Percentiles rank a stretch among this genome's conserved stretches.
Conservation (phyloP, 176 grass and related monocot species). For the Olyra latifolia region DNA sequence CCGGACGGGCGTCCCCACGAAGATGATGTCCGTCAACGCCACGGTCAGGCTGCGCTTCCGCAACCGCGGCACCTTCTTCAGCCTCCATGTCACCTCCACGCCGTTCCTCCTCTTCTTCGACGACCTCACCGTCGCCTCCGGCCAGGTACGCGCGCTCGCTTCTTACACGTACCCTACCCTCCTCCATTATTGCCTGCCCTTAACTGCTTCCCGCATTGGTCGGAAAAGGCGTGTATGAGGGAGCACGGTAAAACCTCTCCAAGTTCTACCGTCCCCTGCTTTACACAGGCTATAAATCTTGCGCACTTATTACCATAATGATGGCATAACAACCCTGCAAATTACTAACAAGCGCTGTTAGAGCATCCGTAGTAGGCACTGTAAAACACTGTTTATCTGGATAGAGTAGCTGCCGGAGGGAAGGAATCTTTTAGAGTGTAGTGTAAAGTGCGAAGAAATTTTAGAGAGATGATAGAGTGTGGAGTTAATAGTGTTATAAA, state of each 20-base stretch:
- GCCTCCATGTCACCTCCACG: conserved; percentile 87
- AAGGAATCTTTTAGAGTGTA: too few relatives aligned
- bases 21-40: conserved; percentile 91
- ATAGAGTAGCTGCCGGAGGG: background rate
- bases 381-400: too few relatives aligned
- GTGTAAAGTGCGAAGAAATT: too few relatives aligned
- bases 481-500: too few relatives aligned
- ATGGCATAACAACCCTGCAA: background rate
- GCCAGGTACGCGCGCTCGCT: conserved; percentile 47
- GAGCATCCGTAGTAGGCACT: too few relatives aligned
- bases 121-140: conserved; percentile 86
- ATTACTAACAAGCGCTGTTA: too few relatives aligned
- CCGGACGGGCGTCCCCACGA: conserved; percentile 89
- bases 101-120: conserved; percentile 72
- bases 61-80: conserved; percentile 94
- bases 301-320: background rate
- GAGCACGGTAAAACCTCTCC: too few relatives aligned
- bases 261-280: background rate
- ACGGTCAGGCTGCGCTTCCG: conserved; percentile 86
- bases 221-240: background rate
- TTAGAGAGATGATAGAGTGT: too few relatives aligned
- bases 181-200: background rate
- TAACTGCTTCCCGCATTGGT: background rate
- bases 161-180: background rate
- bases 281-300: background rate